A percentile compares a stretch with the other conserved stretches of the same genome.
Evolutionary conservation across 164 flowering plant species (phyloP).

Genomic region (Aristolochia californica): DNA sequence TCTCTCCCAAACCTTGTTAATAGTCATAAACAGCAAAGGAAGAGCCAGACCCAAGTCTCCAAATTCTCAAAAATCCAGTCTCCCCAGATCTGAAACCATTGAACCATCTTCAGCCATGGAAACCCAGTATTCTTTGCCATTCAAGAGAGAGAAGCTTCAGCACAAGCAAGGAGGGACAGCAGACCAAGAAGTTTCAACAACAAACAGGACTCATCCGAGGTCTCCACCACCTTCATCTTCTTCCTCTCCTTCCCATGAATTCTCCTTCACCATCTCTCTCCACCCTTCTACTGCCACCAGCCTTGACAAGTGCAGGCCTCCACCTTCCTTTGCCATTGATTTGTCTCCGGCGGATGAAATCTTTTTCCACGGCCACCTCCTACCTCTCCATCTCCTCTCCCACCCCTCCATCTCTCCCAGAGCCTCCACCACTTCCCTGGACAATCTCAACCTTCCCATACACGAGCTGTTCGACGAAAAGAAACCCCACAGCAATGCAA

Average conservation of each 20-base stretch:
- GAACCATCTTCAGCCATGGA: slow-evolving; percentile 1
- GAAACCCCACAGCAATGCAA: slow-evolving; percentile 5
- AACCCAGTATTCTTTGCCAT: not conserved
- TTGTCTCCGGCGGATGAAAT: slow-evolving; percentile 86
- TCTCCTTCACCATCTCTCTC: slow-evolving; percentile 50
- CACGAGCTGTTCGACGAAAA: slow-evolving; percentile 23
- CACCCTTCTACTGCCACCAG: slow-evolving; percentile 22
- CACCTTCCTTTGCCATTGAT: slow-evolving; percentile 40
- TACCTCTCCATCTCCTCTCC: slow-evolving; percentile 77
- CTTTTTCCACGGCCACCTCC: slow-evolving; percentile 90
- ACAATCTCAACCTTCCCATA: slow-evolving; percentile 49
- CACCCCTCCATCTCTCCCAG: slow-evolving; percentile 64
- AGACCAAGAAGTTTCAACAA: not conserved
- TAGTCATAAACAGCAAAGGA: not conserved
- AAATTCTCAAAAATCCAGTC: no score
- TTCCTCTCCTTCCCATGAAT: slow-evolving; percentile 9
- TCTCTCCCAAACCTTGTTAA: not conserved
- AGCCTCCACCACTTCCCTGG: slow-evolving; percentile 55
- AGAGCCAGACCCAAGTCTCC: not conserved
- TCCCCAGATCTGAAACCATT: not conserved
- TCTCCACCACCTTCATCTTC: slow-evolving; percentile 2
- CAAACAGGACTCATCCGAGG: not conserved
- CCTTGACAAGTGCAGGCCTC: slow-evolving; percentile 8
- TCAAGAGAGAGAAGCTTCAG: not conserved
- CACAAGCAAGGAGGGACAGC: not conserved